phyloP scores from a whole-genome alignment of 331 rosid genomes.

The Rosa hybrid region DNA sequence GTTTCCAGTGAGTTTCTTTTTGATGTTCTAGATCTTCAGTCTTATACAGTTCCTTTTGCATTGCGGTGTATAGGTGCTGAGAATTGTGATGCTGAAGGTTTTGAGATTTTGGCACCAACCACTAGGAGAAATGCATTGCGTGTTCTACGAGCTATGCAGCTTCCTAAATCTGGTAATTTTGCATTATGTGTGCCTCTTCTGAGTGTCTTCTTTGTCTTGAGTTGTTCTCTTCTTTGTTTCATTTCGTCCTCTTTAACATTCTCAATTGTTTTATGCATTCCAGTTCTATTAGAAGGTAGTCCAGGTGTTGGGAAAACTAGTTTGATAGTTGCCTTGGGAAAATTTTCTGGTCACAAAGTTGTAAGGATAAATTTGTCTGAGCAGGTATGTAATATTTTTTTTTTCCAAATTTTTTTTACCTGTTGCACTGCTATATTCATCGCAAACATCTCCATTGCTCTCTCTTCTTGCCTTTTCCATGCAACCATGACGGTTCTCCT shows the following conservation, averaged over 20 bases:
- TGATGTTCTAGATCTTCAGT: constrained; percentile 4
- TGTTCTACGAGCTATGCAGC: constrained; percentile 94
- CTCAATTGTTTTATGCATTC: constrained; percentile 27
- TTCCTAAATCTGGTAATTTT: constrained; percentile 77
- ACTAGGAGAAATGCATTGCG: constrained; percentile 71
- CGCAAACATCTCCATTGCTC: neutral
- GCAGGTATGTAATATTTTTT: constrained; percentile 49
- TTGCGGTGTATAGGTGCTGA: constrained; percentile 43
- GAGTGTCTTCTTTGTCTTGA: neutral
- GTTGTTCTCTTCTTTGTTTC: constrained; percentile 3
- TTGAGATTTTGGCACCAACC: constrained; percentile 84
- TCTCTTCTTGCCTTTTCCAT: neutral
- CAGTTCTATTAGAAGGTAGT: constrained; percentile 95
- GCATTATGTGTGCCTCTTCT: neutral
- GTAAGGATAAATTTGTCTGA: constrained; percentile 91
- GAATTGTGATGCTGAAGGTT: constrained; percentile 46
- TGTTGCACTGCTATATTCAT: neutral
- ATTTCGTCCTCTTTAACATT: constrained; percentile 2
- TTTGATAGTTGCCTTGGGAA: constrained; percentile 82
- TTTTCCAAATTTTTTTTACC: neutral
- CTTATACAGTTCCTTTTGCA: neutral
- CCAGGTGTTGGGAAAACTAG: constrained; percentile 99
- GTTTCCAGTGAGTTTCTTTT: neutral
- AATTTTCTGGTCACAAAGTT: constrained; percentile 76
- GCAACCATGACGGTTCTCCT: neutral